phyloP scores from a whole-genome alignment of 257 asterid genomes.

The Rhazya stricta region DNA sequence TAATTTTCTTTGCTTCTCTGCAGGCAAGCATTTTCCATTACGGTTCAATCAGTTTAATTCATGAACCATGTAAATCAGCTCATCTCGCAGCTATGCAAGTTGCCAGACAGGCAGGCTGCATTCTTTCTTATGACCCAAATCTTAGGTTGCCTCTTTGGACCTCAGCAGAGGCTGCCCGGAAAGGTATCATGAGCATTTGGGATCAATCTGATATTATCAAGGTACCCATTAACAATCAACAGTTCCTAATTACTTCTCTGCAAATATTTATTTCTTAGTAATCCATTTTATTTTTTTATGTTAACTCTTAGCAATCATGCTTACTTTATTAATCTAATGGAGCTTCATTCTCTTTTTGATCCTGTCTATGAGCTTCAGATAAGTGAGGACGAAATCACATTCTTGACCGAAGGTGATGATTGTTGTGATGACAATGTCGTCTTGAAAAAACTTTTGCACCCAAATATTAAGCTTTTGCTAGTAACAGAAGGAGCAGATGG shows the following conservation, averaged over 20 bases:
- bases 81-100: slow-evolving; percentile 25
- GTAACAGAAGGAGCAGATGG: slow-evolving; percentile 34
- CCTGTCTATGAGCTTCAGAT: slow-evolving; percentile 14
- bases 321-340: background rate
- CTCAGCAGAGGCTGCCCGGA: slow-evolving; percentile 28
- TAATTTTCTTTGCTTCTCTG: background rate
- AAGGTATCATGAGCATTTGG: slow-evolving; percentile 37
- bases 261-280: background rate
- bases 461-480: slow-evolving; percentile 29
- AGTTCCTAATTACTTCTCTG: background rate
- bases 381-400: slow-evolving; percentile 35
- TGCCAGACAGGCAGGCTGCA: slow-evolving; percentile 21
- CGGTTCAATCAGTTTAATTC: slow-evolving; percentile 32
- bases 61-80: slow-evolving; percentile 32
- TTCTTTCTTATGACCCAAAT: slow-evolving; percentile 35
- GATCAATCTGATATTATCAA: slow-evolving; percentile 39
- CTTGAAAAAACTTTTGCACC: slow-evolving; percentile 27
- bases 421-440: slow-evolving; percentile 32
- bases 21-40: slow-evolving; percentile 26
- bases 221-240: slow-evolving; percentile 11
- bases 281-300: background rate
- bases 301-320: background rate
- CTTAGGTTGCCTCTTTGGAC: slow-evolving; percentile 46
- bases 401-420: slow-evolving; percentile 35
- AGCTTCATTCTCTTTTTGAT: background rate